Base-by-base conservation (phyloP, 2,329 filamentous ascomycete species). In the Fusarium sulawesiense region DNA sequence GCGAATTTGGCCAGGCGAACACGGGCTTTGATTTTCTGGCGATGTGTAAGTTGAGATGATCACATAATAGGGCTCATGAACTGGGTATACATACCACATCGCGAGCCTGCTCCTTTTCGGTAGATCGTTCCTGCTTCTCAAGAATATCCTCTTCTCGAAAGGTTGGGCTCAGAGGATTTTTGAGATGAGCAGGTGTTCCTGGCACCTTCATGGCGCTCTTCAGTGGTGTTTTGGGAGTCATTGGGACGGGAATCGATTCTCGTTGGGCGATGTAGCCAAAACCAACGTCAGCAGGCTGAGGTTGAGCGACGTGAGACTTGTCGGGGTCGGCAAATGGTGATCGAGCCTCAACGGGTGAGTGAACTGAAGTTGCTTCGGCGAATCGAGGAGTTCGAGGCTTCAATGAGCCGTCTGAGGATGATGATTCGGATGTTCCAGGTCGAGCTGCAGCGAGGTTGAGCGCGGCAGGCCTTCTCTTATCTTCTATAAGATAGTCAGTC, bases 1-100 rank as follows among this genome's bases (percentile, higher is more conserved):
- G 97, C 89, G 75, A 98, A 91, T 84, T 99, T 99, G 73, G 95
- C 96, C 81, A 98, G 86, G 48, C 96, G 90, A 34, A 98, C 94
- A 73, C 93, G 89, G 37, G 91, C 91, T 84, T 98, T 98, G 80
- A 97, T 89, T 91, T 92, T 97, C 95, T 97, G 78, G 48, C 9
- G 58, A 27, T 44, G 34, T 73, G 74, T 81, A 74, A 79, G 74
- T 76, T 76, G 49, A 46, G 25, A 44, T 51, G 41, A 25, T 49
- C 37, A 32, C 7, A 40, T 21, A 20, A 6, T 20, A 4, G 45
- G 23, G 7, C n/a, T 23, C 23, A 8, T 21, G 21, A 6, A n/a
- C 7, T 27, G 16, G 13, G 14, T 16, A 21, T 37, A 86, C 93
- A 80, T 89, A 98, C 95, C 79, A 98, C 77, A 79, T 98, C 95